Evolutionary conservation across 495 filamentous ascomycete genomes (phyloP).

Genomic region (Immersiella caudata): DNA sequence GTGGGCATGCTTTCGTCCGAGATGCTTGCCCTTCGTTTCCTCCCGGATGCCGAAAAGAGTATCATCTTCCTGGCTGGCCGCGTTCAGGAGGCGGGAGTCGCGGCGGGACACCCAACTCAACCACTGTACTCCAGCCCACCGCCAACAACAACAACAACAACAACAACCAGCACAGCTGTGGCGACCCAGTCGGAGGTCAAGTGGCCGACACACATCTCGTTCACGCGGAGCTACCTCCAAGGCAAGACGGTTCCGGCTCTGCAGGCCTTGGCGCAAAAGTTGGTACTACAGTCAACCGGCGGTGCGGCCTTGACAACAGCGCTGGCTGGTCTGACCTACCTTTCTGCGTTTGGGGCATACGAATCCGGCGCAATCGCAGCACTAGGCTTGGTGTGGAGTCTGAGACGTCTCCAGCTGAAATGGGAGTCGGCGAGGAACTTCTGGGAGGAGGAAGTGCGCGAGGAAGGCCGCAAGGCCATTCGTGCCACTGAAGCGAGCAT

Average conservation of each 20-base stretch:
- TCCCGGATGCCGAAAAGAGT: slow-evolving; percentile 71
- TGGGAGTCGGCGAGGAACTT: slow-evolving; percentile 72
- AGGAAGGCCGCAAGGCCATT: slow-evolving; percentile 76
- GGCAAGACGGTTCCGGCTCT: slow-evolving; percentile 69
- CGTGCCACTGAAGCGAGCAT: slow-evolving; percentile 68
- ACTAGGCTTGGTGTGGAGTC: slow-evolving; percentile 71
- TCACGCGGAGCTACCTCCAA: slow-evolving; percentile 63
- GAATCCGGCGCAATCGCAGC: slow-evolving; percentile 81
- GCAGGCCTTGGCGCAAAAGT: slow-evolving; percentile 76
- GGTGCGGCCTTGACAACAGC: slow-evolving; percentile 64
- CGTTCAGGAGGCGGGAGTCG: slow-evolving; percentile 62
- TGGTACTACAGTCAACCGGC: slow-evolving; percentile 73
- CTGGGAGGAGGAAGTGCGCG: slow-evolving; percentile 78
- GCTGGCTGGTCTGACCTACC: slow-evolving; percentile 68
- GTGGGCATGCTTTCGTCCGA: slow-evolving; percentile 79
- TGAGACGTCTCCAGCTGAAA: slow-evolving; percentile 72
- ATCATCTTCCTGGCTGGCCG: slow-evolving; percentile 81
- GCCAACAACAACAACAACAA: slow-evolving; percentile 12
- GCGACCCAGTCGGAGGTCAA: slow-evolving; percentile 13
- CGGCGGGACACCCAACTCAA: slow-evolving; percentile 14
- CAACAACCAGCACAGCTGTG: slow-evolving; percentile 1
- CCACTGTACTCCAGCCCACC: slow-evolving; percentile 26
- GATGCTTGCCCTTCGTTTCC: slow-evolving; percentile 72
- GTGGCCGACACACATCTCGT: slow-evolving; percentile 56
- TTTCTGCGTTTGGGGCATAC: slow-evolving; percentile 64